A percentile compares a stretch with the other conserved stretches of the same genome.
Conservation (phyloP, 441 rosid genomes). For the Arabidopsis hybrid region DNA sequence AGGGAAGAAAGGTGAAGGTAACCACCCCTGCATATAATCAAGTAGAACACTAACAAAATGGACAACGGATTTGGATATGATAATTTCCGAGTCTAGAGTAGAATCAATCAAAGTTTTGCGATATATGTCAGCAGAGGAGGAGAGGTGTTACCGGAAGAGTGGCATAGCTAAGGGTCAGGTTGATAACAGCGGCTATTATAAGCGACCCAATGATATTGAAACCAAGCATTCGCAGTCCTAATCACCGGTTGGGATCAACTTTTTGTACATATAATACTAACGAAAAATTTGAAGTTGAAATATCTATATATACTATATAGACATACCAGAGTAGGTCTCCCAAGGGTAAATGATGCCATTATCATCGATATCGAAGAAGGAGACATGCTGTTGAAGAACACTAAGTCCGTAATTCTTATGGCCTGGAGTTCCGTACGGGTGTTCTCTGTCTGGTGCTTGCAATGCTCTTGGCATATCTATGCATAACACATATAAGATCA, state of each 20-base stretch:
- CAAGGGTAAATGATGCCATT: constrained; percentile 91
- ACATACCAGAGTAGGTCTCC: constrained; percentile 83
- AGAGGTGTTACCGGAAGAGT: constrained; percentile 65
- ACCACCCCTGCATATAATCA: constrained; percentile 62
- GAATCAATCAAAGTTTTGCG: not conserved
- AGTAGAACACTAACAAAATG: no score
- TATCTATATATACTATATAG: not conserved
- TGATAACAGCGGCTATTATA: constrained; percentile 56
- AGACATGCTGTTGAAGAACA: constrained; percentile 92
- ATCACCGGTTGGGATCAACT: not conserved
- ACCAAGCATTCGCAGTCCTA: constrained; percentile 76
- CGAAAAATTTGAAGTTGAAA: not conserved
- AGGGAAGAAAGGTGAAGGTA: constrained; percentile 85
- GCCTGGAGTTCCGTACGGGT: constrained; percentile 81
- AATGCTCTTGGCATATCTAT: constrained; percentile 88
- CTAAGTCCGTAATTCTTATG: constrained; percentile 59
- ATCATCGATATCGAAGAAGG: constrained; percentile 79
- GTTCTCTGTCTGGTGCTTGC: constrained; percentile 74
- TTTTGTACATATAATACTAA: not conserved
- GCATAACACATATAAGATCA: not conserved
- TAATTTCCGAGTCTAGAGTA: not conserved
- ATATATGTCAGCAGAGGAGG: not conserved
- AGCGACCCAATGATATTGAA: constrained; percentile 68
- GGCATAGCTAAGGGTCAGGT: constrained; percentile 62
- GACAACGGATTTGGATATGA: no score